Base-by-base conservation (phyloP, 2,329 filamentous ascomycete genomes). In the Xylariales sp. region DNA sequence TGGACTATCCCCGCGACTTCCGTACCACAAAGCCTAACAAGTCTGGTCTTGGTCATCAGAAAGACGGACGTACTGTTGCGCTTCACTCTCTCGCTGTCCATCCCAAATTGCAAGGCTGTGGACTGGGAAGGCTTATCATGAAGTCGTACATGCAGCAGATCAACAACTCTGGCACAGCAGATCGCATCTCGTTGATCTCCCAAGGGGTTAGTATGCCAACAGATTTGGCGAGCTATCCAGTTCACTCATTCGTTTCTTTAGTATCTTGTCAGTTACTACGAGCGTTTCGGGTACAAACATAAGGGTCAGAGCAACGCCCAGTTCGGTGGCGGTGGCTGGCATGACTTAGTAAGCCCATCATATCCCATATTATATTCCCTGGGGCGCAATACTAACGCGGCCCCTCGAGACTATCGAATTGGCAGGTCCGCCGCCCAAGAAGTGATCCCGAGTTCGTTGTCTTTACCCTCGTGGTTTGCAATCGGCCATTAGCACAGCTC, bases 81-180 rank as follows among this genome's bases (percentile, higher is more conserved):
- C 66, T 95, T 37, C 90, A 96, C 63, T 91, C 86, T 1, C 72
- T 96, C 4, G 87, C 86, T 14, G 82, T 95, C 5, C 71, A 85
- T 41, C 88, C 87, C 1, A 77, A 82, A 45, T 79, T 88, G 43
- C 87, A 93, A 50, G 73, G 78, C 24, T 79, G 81, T 43, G 85
- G 87, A 1, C 69, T 95, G 3, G 90, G 86, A 12, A 80, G 76
- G 48, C 80, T 83, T 15, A 66, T 94, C 45, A 71, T 95, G 67
- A 82, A 79, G 61, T 76, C 83, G 3, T 95, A 89, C 56, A 72
- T 90, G 42, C 82, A 90, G 58, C 77, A 86, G 40, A 84, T 93
- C 64, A 81, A 79, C 55, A 76, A 79, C 46, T 77, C 83, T 2
- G 80, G 74, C 2, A 73, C 87, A 35, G 86, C 81, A 3, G 80